Conservation (phyloP, 768 basidiomycete species). For the Podaxis sp. region DNA sequence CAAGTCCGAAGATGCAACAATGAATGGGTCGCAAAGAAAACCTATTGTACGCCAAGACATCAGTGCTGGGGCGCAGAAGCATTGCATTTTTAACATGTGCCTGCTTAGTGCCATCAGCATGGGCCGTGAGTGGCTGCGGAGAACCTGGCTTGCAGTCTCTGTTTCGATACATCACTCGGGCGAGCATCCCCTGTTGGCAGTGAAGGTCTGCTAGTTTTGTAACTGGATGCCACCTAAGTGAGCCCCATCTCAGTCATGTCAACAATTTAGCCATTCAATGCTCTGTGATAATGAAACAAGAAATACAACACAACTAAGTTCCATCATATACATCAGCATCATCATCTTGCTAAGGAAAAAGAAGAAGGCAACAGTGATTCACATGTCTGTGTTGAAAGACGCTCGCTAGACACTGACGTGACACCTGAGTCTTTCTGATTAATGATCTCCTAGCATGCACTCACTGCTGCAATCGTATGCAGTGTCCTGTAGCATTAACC, state of each 20-base stretch:
- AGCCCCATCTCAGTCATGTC: not conserved
- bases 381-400: not conserved
- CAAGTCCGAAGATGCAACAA: not conserved
- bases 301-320: conserved; percentile 2
- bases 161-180: not conserved
- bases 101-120: not conserved
- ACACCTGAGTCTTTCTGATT: too few species aligned
- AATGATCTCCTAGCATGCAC: too few species aligned
- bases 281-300: not conserved
- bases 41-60: not conserved
- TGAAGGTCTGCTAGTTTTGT: not conserved
- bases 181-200: too few species aligned
- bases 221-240: not conserved
- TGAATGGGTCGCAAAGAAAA: not conserved
- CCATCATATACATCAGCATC: not conserved
- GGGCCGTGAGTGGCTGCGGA: not conserved
- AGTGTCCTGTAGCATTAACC: too few species aligned
- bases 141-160: not conserved
- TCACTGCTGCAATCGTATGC: too few species aligned
- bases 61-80: not conserved
- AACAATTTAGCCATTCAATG: not conserved
- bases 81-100: not conserved
- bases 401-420: too few species aligned
- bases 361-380: not conserved
- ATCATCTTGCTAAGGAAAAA: not conserved